Evolutionary conservation across 2,329 filamentous ascomycete species (phyloP), one percentile per base, ranked within the genome.

Genomic region (Ascochyta lentis): DNA sequence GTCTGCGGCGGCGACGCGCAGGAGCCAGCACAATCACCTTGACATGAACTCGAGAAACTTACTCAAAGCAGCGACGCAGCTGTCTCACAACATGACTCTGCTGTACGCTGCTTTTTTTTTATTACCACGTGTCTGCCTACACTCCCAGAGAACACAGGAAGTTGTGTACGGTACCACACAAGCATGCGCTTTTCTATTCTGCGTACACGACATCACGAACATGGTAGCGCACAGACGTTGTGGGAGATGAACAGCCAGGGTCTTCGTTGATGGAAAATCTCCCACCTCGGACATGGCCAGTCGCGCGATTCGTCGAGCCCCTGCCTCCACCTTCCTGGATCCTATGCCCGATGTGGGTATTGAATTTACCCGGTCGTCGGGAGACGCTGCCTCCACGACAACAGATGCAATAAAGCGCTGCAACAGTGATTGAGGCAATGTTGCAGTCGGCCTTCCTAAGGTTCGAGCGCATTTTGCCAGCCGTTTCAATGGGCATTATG

Each of bases 261-360:
- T 64, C 59, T 57, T 52, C 61, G 57, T 67, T 59, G 66, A 70
- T 55, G 69, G 69, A 68, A 70, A 71, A 69, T 69, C 64, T 69
- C 45, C 64, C 60, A 63, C 56, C 55, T 59, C 37, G 46, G 55
- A 48, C 43, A 55, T 62, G 56, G 54, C 16, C 40, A 59, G 63
- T 62, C 59, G 65, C 57, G 66, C 67, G 61, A 71, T 70, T 71
- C 60, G 66, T 62, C 56, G 59, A 63, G 47, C 56, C 37, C 51
- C 56, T 61, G 63, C 60, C 67, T 61, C 65, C 66, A 60, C 44
- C 47, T 59, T 50, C 62, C 61, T 65, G 69, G 67, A 65, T 69
- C 61, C 54, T 65, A 60, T 63, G 46, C 47, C 56, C 51, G 53
- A 59, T 59, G 65, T 66, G 62, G 63, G 58, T 59, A 64, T 61